phyloP scores from a whole-genome alignment of 441 rosid genomes.

The Dalechampia spathulata region DNA sequence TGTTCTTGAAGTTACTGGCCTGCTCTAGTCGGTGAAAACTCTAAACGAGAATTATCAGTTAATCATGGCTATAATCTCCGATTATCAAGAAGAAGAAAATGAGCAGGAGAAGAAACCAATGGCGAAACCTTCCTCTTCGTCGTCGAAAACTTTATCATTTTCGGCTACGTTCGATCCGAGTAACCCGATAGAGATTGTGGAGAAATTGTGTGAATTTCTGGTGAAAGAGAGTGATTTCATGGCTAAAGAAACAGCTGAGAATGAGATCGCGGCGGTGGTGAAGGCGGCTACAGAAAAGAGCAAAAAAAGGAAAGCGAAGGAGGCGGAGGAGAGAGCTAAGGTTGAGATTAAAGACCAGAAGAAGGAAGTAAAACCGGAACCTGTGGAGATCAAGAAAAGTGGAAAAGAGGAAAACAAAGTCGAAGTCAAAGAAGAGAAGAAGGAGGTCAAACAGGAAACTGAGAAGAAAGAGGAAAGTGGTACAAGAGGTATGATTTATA shows the following conservation, averaged over 20 bases:
- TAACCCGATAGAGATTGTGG: slow-evolving; percentile 53
- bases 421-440: background rate
- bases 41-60: background rate
- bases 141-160: slow-evolving; percentile 27
- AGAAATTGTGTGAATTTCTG: slow-evolving; percentile 55
- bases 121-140: slow-evolving; percentile 17
- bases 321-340: slow-evolving; percentile 20
- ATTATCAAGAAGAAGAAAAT: slow-evolving; percentile 49
- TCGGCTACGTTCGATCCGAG: slow-evolving; percentile 50
- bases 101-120: slow-evolving; percentile 27
- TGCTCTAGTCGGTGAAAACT: slow-evolving; percentile 1
- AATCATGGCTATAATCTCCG: slow-evolving; percentile 81
- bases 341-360: slow-evolving; percentile 14
- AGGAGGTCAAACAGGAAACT: background rate
- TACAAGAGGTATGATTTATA: background rate
- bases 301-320: slow-evolving; percentile 27
- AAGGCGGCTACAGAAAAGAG: slow-evolving; percentile 47
- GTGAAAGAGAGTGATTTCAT: slow-evolving; percentile 58
- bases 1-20: background rate
- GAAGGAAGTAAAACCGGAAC: slow-evolving; percentile 15
- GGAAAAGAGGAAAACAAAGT: slow-evolving; percentile 13
- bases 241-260: slow-evolving; percentile 40
- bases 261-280: slow-evolving; percentile 46
- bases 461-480: slow-evolving; percentile 13
- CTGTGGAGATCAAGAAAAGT: slow-evolving; percentile 2